A percentile compares a stretch with the other conserved stretches of the same genome.
Evolutionary conservation across 805 yeast genomes (phyloP).

Genomic region (Ogataea naganishii): DNA sequence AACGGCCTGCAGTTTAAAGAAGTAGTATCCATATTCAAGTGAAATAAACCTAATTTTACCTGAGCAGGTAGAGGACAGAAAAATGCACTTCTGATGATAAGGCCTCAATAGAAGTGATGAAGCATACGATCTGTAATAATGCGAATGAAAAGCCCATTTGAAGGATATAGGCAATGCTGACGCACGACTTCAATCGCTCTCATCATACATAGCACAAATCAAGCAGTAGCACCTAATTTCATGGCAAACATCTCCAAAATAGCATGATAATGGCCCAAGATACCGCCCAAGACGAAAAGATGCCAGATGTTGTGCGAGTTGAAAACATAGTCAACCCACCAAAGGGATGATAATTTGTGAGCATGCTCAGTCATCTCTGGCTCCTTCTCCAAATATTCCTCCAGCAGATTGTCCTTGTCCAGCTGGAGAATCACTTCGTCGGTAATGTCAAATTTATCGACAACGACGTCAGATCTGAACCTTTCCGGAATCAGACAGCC

Average conservation of each 20-base stretch:
- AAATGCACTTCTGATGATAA: too few species aligned
- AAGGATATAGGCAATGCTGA: too few species aligned
- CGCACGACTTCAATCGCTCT: too few species aligned
- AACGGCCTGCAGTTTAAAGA: too few species aligned
- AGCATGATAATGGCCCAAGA: conserved; percentile 82
- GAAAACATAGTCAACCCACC: conserved; percentile 77
- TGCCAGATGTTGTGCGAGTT: conserved; percentile 94
- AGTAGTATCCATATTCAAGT: too few species aligned
- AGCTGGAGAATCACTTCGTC: conserved; percentile 24
- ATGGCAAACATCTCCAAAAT: conserved; percentile 60
- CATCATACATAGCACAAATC: too few species aligned
- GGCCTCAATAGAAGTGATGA: too few species aligned
- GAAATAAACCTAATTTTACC: too few species aligned
- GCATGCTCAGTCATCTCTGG: conserved; percentile 27
- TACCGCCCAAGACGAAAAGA: conserved; percentile 78
- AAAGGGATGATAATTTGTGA: conserved; percentile 43
- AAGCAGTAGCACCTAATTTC: too few species aligned
- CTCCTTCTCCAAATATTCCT: conserved; percentile 30
- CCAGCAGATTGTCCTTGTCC: conserved; percentile 17
- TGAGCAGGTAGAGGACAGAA: too few species aligned
- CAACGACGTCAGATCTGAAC: conserved; percentile 62
- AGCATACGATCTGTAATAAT: too few species aligned
- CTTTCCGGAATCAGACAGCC: conserved; percentile 87
- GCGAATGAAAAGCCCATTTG: too few species aligned
- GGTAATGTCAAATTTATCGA: conserved; percentile 32